phyloP scores from a whole-genome alignment of 2,329 filamentous ascomycete species.

The Colletotrichum melonis region DNA sequence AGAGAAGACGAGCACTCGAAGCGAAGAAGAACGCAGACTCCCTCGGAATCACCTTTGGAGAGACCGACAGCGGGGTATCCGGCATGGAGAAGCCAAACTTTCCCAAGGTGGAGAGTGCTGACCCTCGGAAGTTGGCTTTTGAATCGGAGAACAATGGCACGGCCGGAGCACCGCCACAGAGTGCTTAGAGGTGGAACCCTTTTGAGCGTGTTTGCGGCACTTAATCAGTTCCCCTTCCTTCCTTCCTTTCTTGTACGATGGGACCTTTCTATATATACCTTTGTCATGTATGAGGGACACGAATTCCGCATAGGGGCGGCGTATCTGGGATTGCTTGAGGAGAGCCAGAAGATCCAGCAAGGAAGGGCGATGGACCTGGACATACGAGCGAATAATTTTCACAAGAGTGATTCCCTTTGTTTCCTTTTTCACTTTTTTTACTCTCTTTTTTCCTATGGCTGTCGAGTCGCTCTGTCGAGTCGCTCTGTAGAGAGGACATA shows the following conservation, averaged over 20 bases:
- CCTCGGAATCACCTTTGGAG: constrained; percentile 55
- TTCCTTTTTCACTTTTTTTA: neutral
- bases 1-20: constrained; percentile 40
- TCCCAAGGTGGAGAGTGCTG: constrained; percentile 46
- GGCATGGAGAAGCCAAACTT: constrained; percentile 52
- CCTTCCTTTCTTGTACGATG: constrained; percentile 35
- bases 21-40: constrained; percentile 47
- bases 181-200: constrained; percentile 40
- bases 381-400: constrained; percentile 35
- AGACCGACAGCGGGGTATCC: constrained; percentile 55
- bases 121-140: constrained; percentile 38
- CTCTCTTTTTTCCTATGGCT: neutral
- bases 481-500: neutral
- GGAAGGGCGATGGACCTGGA: constrained; percentile 23
- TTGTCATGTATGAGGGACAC: constrained; percentile 37
- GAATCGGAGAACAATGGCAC: constrained; percentile 43
- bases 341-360: constrained; percentile 18
- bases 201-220: neutral
- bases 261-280: constrained; percentile 35
- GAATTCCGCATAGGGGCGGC: constrained; percentile 35
- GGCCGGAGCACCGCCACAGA: constrained; percentile 41
- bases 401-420: constrained; percentile 34
- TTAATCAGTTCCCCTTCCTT: constrained; percentile 12
- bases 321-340: constrained; percentile 34
- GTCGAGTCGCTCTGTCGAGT: neutral